phyloP scores from a whole-genome alignment of 371 early-diverging fungal species.

The Coemansia sp. region DNA sequence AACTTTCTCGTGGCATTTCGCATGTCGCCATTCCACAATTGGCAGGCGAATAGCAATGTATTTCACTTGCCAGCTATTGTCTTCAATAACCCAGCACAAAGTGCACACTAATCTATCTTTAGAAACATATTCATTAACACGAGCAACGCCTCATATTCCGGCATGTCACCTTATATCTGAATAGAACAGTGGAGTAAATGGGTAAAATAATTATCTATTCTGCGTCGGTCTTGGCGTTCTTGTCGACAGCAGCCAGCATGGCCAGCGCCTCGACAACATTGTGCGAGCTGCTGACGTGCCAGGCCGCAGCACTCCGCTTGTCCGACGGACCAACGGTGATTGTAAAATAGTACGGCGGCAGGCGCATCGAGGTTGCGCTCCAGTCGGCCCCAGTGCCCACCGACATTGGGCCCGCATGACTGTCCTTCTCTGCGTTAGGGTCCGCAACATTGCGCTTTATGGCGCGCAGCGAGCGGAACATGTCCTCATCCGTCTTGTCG shows the following conservation, averaged over 20 bases:
- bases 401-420: neutral
- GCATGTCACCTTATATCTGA: slow-evolving; percentile 1
- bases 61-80: neutral
- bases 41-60: no score
- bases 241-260: slow-evolving; percentile 24
- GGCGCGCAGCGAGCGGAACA: slow-evolving; percentile 74
- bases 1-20: no score
- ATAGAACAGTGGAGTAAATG: neutral
- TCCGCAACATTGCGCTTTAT: slow-evolving; percentile 18
- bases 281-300: slow-evolving; percentile 44
- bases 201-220: neutral
- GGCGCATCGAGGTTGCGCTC: slow-evolving; percentile 3
- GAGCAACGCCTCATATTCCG: neutral
- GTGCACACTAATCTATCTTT: neutral
- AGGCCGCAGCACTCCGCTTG: slow-evolving; percentile 47
- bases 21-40: neutral
- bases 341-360: slow-evolving; percentile 40
- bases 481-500: slow-evolving; percentile 97
- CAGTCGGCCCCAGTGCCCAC: slow-evolving; percentile 7
- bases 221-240: neutral
- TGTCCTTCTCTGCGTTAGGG: neutral
- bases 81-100: neutral
- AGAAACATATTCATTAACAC: neutral
- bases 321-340: slow-evolving; percentile 46
- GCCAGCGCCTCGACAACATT: slow-evolving; percentile 37